phyloP scores from a whole-genome alignment of 169 alveolate species.

The Plasmodium adleri region DNA sequence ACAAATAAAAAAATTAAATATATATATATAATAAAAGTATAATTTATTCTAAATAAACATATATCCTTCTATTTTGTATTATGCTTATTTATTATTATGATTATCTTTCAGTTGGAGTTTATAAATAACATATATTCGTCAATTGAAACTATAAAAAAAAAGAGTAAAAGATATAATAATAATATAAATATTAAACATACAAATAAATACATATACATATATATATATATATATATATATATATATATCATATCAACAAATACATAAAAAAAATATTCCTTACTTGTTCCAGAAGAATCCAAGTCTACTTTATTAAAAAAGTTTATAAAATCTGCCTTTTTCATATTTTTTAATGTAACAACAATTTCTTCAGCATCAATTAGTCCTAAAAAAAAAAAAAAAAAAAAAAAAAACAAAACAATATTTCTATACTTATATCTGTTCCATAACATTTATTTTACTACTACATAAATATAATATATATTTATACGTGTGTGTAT shows the following conservation, averaged over 20 bases:
- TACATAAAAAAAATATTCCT: background rate
- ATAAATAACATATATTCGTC: constrained; percentile 53
- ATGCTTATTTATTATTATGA: background rate
- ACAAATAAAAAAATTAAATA: too few relatives aligned
- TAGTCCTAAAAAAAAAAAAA: constrained; percentile 26
- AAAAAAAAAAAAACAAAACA: constrained; percentile 17
- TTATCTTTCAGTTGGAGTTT: constrained; percentile 20
- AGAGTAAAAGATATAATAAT: background rate
- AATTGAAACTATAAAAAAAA: constrained; percentile 52
- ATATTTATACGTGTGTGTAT: background rate
- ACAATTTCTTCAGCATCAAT: constrained; percentile 69
- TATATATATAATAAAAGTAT: too few relatives aligned
- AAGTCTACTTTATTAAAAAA: constrained; percentile 51
- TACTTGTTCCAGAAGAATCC: constrained; percentile 73
- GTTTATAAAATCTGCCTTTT: constrained; percentile 44
- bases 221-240: background rate
- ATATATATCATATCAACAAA: constrained; percentile 5
- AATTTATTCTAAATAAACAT: too few relatives aligned
- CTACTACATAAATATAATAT: background rate
- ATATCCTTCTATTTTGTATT: background rate
- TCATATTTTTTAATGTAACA: constrained; percentile 52
- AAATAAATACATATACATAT: background rate
- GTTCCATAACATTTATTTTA: constrained; percentile 12
- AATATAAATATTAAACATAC: too few relatives aligned
- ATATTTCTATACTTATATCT: constrained; percentile 52